These are phyloP conservation scores for Agroathelia rolfsii DNA, from an alignment of 1,284 basidiomycete species.

Conservation along the genomic window DNA sequence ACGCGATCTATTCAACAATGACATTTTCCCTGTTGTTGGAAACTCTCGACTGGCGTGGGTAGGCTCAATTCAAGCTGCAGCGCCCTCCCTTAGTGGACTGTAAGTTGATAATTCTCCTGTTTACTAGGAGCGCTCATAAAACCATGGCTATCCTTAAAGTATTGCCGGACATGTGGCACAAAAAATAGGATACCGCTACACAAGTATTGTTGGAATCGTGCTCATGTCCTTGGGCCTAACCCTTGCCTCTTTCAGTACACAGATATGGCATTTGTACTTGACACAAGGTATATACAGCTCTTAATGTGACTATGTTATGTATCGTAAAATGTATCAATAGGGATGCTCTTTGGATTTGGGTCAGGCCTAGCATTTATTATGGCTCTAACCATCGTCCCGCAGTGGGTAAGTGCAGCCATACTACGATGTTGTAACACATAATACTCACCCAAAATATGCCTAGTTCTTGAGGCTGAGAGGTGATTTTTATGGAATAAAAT, in stretches of 20 bases:
- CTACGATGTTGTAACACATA: too few relatives aligned
- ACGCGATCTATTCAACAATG: constrained; percentile 6
- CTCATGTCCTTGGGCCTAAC: constrained; percentile 7
- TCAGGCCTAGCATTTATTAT: constrained; percentile 8
- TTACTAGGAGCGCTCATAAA: neutral
- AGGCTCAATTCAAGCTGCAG: constrained; percentile 8
- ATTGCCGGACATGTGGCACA: constrained; percentile 6
- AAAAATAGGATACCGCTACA: constrained; percentile 6
- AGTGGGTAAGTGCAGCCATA: constrained; percentile 6
- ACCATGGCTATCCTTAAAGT: constrained; percentile 1
- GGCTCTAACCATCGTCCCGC: constrained; percentile 5
- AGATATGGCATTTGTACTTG: constrained; percentile 8
- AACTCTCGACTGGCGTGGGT: constrained; percentile 9
- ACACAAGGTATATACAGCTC: too few relatives aligned
- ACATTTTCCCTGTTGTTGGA: constrained; percentile 2
- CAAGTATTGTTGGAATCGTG: constrained; percentile 5
- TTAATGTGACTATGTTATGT: too few relatives aligned
- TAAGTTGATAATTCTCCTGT: constrained; percentile 4
- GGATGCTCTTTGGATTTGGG: constrained; percentile 8
- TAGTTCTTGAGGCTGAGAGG: too few relatives aligned
- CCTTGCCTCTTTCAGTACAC: constrained; percentile 7
- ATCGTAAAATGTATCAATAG: constrained; percentile 1
- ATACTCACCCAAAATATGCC: too few relatives aligned
- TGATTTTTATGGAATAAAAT: too few relatives aligned
- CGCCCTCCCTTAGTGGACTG: constrained; percentile 7